A percentile compares a stretch with the other conserved stretches of the same genome.
Conservation (phyloP, 768 basidiomycete genomes). For the Hemileccinum rubropunctum region DNA sequence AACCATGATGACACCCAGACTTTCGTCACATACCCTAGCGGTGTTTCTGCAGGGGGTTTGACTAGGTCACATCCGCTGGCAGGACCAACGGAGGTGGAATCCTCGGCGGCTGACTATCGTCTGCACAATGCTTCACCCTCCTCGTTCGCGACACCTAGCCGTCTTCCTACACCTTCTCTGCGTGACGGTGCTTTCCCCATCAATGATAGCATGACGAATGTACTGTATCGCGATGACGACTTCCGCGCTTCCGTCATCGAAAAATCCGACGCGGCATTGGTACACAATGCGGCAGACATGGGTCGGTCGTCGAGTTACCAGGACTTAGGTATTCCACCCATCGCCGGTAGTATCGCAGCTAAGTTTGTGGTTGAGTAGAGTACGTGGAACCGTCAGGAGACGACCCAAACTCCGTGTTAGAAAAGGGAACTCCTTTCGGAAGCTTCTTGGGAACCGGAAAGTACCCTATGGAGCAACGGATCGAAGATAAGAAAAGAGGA, state of each 20-base stretch:
- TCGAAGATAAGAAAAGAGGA: conserved; percentile 85
- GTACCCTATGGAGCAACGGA: conserved; percentile 73
- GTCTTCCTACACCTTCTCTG: conserved; percentile 17
- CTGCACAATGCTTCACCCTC: conserved; percentile 19
- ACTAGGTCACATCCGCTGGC: neutral
- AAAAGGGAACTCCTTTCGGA: conserved; percentile 41
- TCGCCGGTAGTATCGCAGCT: neutral
- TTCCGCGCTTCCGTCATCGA: conserved; percentile 15
- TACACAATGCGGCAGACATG: conserved; percentile 44
- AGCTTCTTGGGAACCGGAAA: conserved; percentile 45
- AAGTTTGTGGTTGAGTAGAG: conserved; percentile 39
- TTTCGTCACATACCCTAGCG: conserved; percentile 22
- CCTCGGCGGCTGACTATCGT: conserved; percentile 27
- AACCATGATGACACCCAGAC: conserved; percentile 18
- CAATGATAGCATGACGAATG: conserved; percentile 4
- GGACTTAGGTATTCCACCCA: conserved; percentile 46
- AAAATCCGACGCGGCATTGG: conserved; percentile 37
- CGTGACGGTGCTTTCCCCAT: conserved; percentile 3
- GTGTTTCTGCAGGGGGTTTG: conserved; percentile 12
- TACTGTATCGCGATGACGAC: conserved; percentile 26
- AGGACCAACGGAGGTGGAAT: conserved; percentile 22
- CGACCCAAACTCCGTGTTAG: conserved; percentile 26
- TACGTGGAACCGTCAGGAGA: conserved; percentile 54
- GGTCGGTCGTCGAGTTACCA: conserved; percentile 42
- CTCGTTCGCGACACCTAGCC: conserved; percentile 9